Base-by-base conservation (phyloP, 2,329 filamentous ascomycete genomes). In the Ilyonectria sp. region DNA sequence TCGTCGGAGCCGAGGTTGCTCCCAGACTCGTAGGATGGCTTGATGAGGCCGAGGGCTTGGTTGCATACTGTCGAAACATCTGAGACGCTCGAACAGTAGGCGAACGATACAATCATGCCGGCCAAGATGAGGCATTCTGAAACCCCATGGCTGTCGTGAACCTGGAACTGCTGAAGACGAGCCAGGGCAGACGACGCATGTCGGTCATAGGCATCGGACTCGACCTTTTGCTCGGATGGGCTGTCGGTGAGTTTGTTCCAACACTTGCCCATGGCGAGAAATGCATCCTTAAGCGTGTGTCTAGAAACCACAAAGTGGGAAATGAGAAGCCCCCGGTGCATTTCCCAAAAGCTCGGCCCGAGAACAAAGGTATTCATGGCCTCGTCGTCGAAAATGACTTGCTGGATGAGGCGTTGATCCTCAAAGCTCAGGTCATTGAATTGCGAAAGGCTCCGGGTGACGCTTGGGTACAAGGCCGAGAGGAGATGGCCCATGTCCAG, bases 301-400 rank as follows among this genome's bases (percentile, higher is more conserved):
- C 46, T 50, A 1, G 68, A 71, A 5, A 57, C 17, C 2, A 63
- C 10, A 10, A 75, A 61, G 26, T 73, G 69, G 7, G 59, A 63
- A 17, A 73, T 40, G 21, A 76, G 60, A 26, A 53, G 60, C 2
- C 64, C 44, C 1, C 69, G 71, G 31, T 75, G 71, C 4, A 17
- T 47, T 5, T 69, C 63, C 54, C 59, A 60, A 59, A 76, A 76
- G 54, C 68, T 75, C 4, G 74, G 70, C 2, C 74, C 73, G 1
- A 75, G 33, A 0, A 75, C 52, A 52, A 75, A 72, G 13, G 60
- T 46, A 44, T 75, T 63, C 40, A 74, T n/a, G 2, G 66, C 55
- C 2, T 69, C 61, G 29, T 71, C 63, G 3, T 50, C 35, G 29
- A 70, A 60, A 3, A 75, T 31, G 6, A 67, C 57, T 17, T 60